Base-by-base conservation (phyloP, 2,329 filamentous ascomycete genomes). In the Pseudogymnoascus sp. region DNA sequence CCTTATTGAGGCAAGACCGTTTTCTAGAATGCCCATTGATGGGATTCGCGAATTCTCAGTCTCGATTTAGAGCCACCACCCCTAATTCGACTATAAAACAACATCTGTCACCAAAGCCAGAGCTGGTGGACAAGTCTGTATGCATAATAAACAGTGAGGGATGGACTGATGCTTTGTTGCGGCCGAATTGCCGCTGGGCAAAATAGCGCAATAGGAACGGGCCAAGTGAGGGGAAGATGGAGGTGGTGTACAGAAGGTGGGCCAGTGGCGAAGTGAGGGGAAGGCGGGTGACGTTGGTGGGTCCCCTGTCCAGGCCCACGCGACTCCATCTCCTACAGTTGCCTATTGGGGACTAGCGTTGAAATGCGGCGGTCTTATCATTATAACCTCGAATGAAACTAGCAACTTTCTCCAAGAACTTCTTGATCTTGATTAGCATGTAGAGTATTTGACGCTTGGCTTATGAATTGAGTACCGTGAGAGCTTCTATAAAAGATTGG, bases 1-100 rank as follows among this genome's bases (percentile, higher is more conserved):
- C 64, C 64, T 35, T 65, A 65, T 60, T 65, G 60, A 64, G 4
- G 12, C 3, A 25, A 9, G 15, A 21, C 37, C 12, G n/a, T 25
- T 55, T 55, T 55, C 27, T 10, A 12, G 27, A 18, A 5, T 45
- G 3, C n/a, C 27, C 48, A 1, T 31, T 18, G n/a, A 55, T 5
- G 48, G 48, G 29, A 18, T 45, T 45, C 40, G 12, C 4, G n/a
- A 18, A 18, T 55, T n/a, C 21, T 18, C n/a, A 55, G 48, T 55
- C 27, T 33, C 21, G 27, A 33, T 15, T 48, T 4, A 31, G 13
- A 2, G 18, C 9, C n/a, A 5, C 48, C 21, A 21, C 21, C 21
- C n/a, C n/a, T 18, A 18, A 55, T 33, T 10, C 8, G 48, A 33
- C 27, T 5, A 8, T 18, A 55, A 25, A 45, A 6, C 21, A 45